These are phyloP conservation scores for Oryza coarctata DNA, from an alignment of 176 grass and related monocot genomes.

Conservation along the genomic window DNA sequence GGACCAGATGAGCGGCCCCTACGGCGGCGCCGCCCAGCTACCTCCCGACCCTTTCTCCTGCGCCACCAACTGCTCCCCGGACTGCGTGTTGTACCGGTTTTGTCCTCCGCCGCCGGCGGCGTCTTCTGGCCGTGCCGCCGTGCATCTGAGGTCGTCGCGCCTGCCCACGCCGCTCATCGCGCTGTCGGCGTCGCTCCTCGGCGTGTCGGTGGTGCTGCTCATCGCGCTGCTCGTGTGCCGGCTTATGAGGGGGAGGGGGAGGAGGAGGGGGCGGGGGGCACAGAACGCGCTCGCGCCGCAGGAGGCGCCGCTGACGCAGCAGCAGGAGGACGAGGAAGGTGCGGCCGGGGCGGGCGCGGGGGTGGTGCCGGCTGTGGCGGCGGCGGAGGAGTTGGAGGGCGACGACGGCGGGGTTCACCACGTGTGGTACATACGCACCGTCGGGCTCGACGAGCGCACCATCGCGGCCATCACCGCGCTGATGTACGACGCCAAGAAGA, in stretches of 20 bases:
- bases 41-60: background rate
- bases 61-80: slow-evolving; percentile 20
- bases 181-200: slow-evolving; percentile 45
- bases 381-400: background rate
- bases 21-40: background rate
- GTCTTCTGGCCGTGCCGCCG: slow-evolving; percentile 7
- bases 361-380: background rate
- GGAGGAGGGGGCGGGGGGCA: background rate
- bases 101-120: background rate
- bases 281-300: background rate
- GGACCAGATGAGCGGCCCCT: background rate
- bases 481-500: slow-evolving; percentile 59
- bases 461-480: slow-evolving; percentile 68
- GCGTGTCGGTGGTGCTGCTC: slow-evolving; percentile 31
- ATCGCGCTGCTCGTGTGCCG: slow-evolving; percentile 37
- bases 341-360: background rate
- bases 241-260: background rate
- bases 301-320: background rate
- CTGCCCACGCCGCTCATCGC: slow-evolving; percentile 46
- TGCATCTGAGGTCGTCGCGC: slow-evolving; percentile 39
- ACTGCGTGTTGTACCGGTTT: background rate
- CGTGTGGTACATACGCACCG: slow-evolving; percentile 81
- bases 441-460: slow-evolving; percentile 78
- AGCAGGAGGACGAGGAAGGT: background rate
- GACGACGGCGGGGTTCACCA: slow-evolving; percentile 54